These are phyloP conservation scores for Hibiscus mutabilis DNA, from an alignment of 345 rosid species.

Conservation along the genomic window DNA sequence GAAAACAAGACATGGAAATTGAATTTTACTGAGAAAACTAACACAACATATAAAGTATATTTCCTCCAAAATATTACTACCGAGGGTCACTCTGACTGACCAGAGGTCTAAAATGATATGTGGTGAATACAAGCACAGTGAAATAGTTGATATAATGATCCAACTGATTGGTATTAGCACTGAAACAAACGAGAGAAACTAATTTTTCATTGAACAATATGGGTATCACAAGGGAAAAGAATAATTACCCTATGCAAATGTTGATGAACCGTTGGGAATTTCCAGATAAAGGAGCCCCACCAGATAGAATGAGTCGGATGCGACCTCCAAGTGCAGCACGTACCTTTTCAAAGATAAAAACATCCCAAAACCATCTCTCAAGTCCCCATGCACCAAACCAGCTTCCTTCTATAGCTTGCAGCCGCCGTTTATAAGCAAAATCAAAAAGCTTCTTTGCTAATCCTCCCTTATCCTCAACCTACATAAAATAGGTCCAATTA, in stretches of 20 bases:
- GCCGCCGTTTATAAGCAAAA: slow-evolving; percentile 58
- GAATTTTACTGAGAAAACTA: not conserved
- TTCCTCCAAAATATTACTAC: not conserved
- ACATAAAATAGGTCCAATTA: slow-evolving; percentile 10
- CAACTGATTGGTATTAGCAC: not conserved
- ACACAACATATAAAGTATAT: not conserved
- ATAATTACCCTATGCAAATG: slow-evolving; percentile 77
- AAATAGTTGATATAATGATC: not conserved
- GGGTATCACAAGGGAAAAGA: slow-evolving; percentile 6
- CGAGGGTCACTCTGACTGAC: not conserved
- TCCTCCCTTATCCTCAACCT: slow-evolving; percentile 86
- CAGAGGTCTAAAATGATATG: not conserved
- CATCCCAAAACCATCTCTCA: slow-evolving; percentile 71
- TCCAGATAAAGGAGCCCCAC: slow-evolving; percentile 89
- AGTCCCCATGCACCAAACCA: slow-evolving; percentile 93
- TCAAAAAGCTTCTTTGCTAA: slow-evolving; percentile 56
- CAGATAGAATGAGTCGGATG: slow-evolving; percentile 66
- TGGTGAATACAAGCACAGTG: not conserved
- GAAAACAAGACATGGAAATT: slow-evolving; percentile 8
- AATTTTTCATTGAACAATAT: not conserved
- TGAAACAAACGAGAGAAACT: slow-evolving; percentile 7
- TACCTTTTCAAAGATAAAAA: slow-evolving; percentile 49
- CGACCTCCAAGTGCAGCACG: slow-evolving; percentile 73
- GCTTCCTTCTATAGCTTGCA: slow-evolving; percentile 77
- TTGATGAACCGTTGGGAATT: slow-evolving; percentile 85